Evolutionary conservation across 805 yeast species (phyloP), one percentile per base, ranked within the genome.

Genomic region (Priceomyces medius): DNA sequence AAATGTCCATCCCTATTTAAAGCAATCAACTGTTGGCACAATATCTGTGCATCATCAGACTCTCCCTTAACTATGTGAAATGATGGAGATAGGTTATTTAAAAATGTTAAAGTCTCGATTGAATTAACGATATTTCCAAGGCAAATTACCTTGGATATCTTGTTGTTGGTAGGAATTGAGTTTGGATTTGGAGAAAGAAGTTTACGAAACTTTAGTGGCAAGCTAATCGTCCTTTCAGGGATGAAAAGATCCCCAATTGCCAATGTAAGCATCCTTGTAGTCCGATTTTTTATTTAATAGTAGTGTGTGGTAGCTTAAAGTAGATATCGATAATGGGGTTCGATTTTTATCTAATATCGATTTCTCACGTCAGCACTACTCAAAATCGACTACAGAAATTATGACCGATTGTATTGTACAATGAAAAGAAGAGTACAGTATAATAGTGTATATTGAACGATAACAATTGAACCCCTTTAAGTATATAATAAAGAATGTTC

Each of bases 231-330:
- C 49, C 97, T 71, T 42, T 88, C 89, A 1, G 99, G 99, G 23
- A 91, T 85, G 61, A 83, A 88, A 2, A 91, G 73, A 58, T 91
- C 98, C 7, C 97, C 96, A 48, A 91, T 79, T 2, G 95, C 95
- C 32, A 91, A 54, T 4, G 73, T 64, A 20, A 71, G 56, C 76
- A 70, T 71, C 21, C 12, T 40, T n/a, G 26, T 10, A 26, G 14
- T 14, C 29, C n/a, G 9, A 14, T 26, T n/a, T 5, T n/a, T 26
- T 12, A 26, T 7, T 26, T 26, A 4, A 12, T 8, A 26, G 29
- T 26, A 26, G 5, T 9, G 29, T 26, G 29, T 21, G 24, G 9
- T 21, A 21, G 9, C 9, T 21, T 7, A 21, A 21, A 21, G 24
- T 21, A 21, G n/a, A n/a, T n/a, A n/a, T n/a, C n/a, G n/a, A n/a